Evolutionary conservation across 2,329 filamentous ascomycete species (phyloP).

Genomic region (Alternaria metachromatica): DNA sequence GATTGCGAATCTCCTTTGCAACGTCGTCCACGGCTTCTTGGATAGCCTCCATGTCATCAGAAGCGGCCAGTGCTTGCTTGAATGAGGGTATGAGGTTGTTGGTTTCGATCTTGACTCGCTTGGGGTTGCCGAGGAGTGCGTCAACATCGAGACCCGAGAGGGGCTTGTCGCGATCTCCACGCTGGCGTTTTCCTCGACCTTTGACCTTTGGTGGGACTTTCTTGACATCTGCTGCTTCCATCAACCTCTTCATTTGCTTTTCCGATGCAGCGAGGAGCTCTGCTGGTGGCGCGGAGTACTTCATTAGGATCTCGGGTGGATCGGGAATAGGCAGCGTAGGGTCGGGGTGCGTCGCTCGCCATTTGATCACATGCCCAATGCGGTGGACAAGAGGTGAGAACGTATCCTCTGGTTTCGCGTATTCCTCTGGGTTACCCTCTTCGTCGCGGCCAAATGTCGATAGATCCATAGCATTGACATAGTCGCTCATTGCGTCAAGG

Average conservation of each 20-base stretch:
- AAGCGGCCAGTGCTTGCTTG: conserved; percentile 74
- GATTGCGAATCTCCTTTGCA: conserved; percentile 70
- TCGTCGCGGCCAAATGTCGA: conserved; percentile 74
- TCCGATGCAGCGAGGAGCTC: conserved; percentile 67
- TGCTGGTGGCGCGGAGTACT: conserved; percentile 75
- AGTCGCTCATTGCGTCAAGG: conserved; percentile 82
- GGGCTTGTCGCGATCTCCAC: conserved; percentile 75
- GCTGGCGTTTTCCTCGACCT: conserved; percentile 66
- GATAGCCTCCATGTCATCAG: conserved; percentile 67
- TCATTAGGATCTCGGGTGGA: conserved; percentile 60
- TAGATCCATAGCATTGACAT: conserved; percentile 92
- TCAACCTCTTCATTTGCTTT: conserved; percentile 67
- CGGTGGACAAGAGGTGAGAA: conserved; percentile 89
- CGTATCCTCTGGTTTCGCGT: conserved; percentile 78
- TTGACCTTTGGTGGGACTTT: conserved; percentile 80
- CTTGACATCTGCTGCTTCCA: conserved; percentile 78
- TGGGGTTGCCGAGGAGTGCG: conserved; percentile 71
- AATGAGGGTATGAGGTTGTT: conserved; percentile 90
- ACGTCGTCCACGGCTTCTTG: conserved; percentile 76
- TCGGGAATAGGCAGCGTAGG: conserved; percentile 64
- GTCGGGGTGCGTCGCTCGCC: conserved; percentile 79
- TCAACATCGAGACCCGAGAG: conserved; percentile 90
- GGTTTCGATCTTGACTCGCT: conserved; percentile 62
- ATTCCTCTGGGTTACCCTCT: conserved; percentile 70
- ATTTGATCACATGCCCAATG: conserved; percentile 83